Evolutionary conservation across 768 basidiomycete genomes (phyloP).

Genomic region (Mycena haematopus): DNA sequence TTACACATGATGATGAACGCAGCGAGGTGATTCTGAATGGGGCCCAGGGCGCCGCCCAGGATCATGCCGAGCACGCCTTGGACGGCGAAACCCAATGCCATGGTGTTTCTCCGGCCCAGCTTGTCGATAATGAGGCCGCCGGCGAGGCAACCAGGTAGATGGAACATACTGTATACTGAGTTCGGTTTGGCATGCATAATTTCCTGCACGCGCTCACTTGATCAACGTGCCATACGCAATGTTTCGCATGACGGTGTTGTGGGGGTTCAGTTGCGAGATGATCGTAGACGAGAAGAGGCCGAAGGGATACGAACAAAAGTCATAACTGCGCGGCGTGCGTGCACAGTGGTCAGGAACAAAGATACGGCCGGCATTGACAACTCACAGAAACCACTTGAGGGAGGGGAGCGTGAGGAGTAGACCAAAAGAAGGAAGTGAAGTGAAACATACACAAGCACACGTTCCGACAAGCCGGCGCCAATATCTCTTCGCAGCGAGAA

Average conservation of each 20-base stretch:
- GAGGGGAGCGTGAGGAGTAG: neutral
- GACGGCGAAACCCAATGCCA: neutral
- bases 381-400: conserved; percentile 3
- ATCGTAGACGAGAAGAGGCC: neutral
- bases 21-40: neutral
- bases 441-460: neutral
- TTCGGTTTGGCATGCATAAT: neutral
- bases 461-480: neutral
- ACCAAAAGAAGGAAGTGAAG: neutral
- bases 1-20: neutral
- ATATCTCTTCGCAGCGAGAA: neutral
- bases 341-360: neutral
- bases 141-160: neutral
- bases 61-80: conserved; percentile 2
- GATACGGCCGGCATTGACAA: neutral
- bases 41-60: neutral
- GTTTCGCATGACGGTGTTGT: neutral
- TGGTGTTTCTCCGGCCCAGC: neutral
- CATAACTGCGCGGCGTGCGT: neutral
- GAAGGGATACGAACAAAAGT: conserved; percentile 2
- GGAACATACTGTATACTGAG: neutral
- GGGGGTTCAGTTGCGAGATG: neutral
- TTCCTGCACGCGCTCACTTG: neutral
- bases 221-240: neutral
- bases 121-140: conserved; percentile 1